Evolutionary conservation across 2,329 filamentous ascomycete genomes (phyloP).

Genomic region (Pseudogymnoascus sp.): DNA sequence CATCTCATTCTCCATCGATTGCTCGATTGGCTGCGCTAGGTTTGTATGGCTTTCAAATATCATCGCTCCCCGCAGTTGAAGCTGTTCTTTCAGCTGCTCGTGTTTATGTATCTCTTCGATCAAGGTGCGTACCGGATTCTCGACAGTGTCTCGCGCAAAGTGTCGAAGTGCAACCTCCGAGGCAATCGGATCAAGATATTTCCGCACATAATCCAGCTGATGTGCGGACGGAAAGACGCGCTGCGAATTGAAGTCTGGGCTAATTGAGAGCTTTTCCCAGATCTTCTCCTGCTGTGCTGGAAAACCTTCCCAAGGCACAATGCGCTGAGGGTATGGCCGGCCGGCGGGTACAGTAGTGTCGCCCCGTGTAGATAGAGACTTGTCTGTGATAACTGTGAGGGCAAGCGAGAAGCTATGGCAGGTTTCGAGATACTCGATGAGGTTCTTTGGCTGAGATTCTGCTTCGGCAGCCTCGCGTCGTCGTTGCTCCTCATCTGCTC

Average conservation of each 20-base stretch:
- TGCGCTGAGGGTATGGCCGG: slow-evolving; percentile 30
- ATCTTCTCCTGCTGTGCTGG: slow-evolving; percentile 27
- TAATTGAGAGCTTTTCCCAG: slow-evolving; percentile 25
- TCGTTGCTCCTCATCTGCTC: slow-evolving; percentile 16
- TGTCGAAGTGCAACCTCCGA: slow-evolving; percentile 31
- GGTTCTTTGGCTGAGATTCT: not conserved
- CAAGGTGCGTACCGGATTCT: slow-evolving; percentile 32
- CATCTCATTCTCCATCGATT: slow-evolving; percentile 10
- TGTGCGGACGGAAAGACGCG: slow-evolving; percentile 28
- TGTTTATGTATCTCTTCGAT: slow-evolving; percentile 27
- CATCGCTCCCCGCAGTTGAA: slow-evolving; percentile 30
- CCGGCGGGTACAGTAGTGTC: slow-evolving; percentile 29
- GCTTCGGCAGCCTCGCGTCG: slow-evolving; percentile 13
- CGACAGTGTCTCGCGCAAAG: slow-evolving; percentile 30
- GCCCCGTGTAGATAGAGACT: slow-evolving; percentile 29
- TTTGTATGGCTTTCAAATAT: slow-evolving; percentile 34
- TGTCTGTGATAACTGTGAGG: slow-evolving; percentile 29
- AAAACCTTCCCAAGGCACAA: slow-evolving; percentile 33
- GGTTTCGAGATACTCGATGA: slow-evolving; percentile 27
- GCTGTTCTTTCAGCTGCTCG: slow-evolving; percentile 21
- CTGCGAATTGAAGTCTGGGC: slow-evolving; percentile 24
- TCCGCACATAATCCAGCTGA: slow-evolving; percentile 30
- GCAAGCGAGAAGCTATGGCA: slow-evolving; percentile 29
- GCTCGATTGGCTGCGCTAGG: slow-evolving; percentile 21
- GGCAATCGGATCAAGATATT: slow-evolving; percentile 28